Percentiles rank a stretch among this genome's conserved stretches.
Evolutionary conservation across 2,329 filamentous ascomycete genomes (phyloP).

Genomic region (Colletotrichum sublineola): DNA sequence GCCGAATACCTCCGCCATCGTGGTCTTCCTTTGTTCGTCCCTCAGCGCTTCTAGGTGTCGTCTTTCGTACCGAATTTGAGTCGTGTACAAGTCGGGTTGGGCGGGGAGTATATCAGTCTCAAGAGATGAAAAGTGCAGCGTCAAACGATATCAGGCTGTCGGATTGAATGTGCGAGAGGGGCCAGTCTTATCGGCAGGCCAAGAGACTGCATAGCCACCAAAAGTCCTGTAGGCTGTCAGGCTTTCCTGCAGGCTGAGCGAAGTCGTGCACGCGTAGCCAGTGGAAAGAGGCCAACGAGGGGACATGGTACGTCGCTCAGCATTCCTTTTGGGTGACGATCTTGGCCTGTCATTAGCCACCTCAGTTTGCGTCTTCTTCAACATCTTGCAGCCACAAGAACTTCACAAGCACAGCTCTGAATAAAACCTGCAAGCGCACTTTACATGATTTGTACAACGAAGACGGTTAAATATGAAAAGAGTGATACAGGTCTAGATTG

Average conservation of each 20-base stretch:
- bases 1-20: conserved; percentile 36
- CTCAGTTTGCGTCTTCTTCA: not conserved
- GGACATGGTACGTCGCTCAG: not conserved
- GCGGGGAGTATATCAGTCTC: not conserved
- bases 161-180: not conserved
- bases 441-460: not conserved
- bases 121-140: not conserved
- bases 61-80: not conserved
- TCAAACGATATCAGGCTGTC: not conserved
- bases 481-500: not conserved
- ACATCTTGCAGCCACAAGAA: not conserved
- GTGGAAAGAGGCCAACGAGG: not conserved
- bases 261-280: not conserved
- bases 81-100: no score
- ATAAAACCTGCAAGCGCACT: not conserved
- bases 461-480: not conserved
- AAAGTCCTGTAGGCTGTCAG: not conserved
- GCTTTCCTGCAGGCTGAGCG: not conserved
- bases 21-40: not conserved
- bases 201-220: not conserved
- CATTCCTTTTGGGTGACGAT: not conserved
- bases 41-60: not conserved
- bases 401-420: not conserved
- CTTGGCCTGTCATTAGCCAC: not conserved
- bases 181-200: not conserved